These are phyloP conservation scores for Aureobasidium lini DNA, from an alignment of 2,329 filamentous ascomycete species.

Conservation along the genomic window DNA sequence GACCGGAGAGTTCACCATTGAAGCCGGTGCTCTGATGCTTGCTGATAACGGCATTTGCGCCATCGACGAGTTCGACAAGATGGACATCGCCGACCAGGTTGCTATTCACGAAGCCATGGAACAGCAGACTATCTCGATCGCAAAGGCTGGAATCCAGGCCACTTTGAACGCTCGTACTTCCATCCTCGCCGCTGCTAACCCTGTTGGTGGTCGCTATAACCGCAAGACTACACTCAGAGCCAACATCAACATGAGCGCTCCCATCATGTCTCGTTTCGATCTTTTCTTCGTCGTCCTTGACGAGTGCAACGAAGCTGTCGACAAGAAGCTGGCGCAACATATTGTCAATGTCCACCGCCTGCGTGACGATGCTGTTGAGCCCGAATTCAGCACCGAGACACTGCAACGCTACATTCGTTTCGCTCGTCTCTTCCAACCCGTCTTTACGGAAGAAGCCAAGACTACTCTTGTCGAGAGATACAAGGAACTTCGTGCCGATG, in stretches of 20 bases:
- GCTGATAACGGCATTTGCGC: slow-evolving; percentile 95
- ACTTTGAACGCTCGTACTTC: slow-evolving; percentile 93
- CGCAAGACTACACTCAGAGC: slow-evolving; percentile 86
- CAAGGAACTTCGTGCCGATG: slow-evolving; percentile 88
- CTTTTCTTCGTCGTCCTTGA: slow-evolving; percentile 97
- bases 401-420: slow-evolving; percentile 96
- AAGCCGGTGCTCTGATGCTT: slow-evolving; percentile 95
- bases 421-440: slow-evolving; percentile 85
- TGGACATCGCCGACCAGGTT: slow-evolving; percentile 95
- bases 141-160: slow-evolving; percentile 96
- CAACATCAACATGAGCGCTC: slow-evolving; percentile 98
- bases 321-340: slow-evolving; percentile 85
- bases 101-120: slow-evolving; percentile 99
- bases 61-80: slow-evolving; percentile 99
- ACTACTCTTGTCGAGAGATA: slow-evolving; percentile 82
- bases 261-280: slow-evolving; percentile 99
- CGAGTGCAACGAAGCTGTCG: slow-evolving; percentile 87
- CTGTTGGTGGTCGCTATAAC: slow-evolving; percentile 93
- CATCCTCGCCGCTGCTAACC: slow-evolving; percentile 93
- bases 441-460: slow-evolving; percentile 84
- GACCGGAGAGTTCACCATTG: slow-evolving; percentile 97
- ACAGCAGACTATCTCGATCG: slow-evolving; percentile 98
- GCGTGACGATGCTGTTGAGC: slow-evolving; percentile 82
- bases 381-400: slow-evolving; percentile 93
- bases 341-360: slow-evolving; percentile 92